These are phyloP conservation scores for Yarrowia bubula DNA, from an alignment of 805 yeast species.

Conservation along the genomic window DNA sequence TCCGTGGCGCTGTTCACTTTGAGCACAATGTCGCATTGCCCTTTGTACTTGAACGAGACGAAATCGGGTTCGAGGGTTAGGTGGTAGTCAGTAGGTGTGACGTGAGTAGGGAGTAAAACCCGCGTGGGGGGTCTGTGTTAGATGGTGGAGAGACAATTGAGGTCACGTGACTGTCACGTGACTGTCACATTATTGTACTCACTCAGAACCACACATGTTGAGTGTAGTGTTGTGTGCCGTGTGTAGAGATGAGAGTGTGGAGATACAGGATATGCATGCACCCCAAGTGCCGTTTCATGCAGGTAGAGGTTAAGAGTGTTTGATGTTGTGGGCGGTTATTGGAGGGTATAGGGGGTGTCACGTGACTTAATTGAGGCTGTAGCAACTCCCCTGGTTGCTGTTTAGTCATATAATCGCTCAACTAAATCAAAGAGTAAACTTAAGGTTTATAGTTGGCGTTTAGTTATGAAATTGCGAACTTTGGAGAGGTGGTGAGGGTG, in stretches of 20 bases:
- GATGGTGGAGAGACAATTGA: not conserved
- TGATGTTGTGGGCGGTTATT: no score
- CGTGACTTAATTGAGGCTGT: no score
- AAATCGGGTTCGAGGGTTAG: constrained; percentile 64
- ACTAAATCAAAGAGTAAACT: no score
- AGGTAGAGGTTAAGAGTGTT: not conserved
- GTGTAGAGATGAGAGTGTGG: not conserved
- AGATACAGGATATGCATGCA: not conserved
- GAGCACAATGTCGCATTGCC: constrained; percentile 45
- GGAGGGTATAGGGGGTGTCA: no score
- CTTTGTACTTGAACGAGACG: constrained; percentile 40
- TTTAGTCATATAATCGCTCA: no score
- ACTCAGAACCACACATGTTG: constrained; percentile 18
- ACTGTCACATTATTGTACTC: not conserved
- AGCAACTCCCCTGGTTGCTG: no score
- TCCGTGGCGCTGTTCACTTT: constrained; percentile 45
- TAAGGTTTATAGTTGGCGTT: no score
- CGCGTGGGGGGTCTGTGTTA: constrained; percentile 32
- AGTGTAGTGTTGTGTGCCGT: not conserved
- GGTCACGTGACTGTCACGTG: not conserved
- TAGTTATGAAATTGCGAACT: no score
- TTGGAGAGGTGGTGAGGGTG: no score
- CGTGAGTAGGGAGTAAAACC: constrained; percentile 56
- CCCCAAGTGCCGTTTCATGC: constrained; percentile 22
- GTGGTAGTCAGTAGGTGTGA: constrained; percentile 72